Base-by-base conservation (phyloP, 495 filamentous ascomycete genomes). In the Stereocaulon alpinum region DNA sequence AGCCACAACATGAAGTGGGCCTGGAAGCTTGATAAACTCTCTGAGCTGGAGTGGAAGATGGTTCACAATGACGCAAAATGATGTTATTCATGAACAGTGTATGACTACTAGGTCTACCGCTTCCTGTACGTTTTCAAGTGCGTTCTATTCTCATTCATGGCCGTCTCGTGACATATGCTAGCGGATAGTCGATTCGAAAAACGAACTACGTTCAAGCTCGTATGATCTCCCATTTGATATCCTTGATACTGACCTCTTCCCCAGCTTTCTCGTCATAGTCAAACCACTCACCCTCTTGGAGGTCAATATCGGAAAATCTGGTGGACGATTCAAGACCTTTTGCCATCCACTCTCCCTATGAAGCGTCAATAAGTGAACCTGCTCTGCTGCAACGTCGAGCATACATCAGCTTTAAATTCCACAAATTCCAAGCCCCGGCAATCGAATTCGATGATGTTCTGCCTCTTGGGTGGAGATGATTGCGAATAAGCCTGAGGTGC, bases 371-470 rank as follows among this genome's bases (percentile, higher is more conserved):
- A n/a, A 32, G 32, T 30, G n/a, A 40, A 17, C 20, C 15, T 12
- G 40, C 32, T 56, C 47, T 20, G 22, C 11, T 40, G 51, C 32
- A 24, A 17, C 14, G 9, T 11, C 17, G 69, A 60, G 15, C 78
- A 64, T 70, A 94, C 90, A 70, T 96, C 91, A 37, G 91, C 77
- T 64, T 83, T 88, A 71, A 96, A 98, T 50, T 91, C 86, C 0
- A 79, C 82, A 64, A 98, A 96, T 70, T 98, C 93, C 6, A 96
- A 76, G 6, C 93, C 93, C 54, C 93, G 82, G 72, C 93, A 97
- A 74, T 97, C 93, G 57, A 98, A 83, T 65, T 88, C 84, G 40
- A 98, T 77, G 44, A 97, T 81, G 63, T 87, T 91, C 67, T 86
- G 82, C 40, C 74, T 72, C 61, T 82, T 88, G 12, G 87, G 77